A percentile compares a stretch with the other conserved stretches of the same genome.
phyloP scores from a whole-genome alignment of 2,329 filamentous ascomycete genomes.

The Nigrospora osmanthi region DNA sequence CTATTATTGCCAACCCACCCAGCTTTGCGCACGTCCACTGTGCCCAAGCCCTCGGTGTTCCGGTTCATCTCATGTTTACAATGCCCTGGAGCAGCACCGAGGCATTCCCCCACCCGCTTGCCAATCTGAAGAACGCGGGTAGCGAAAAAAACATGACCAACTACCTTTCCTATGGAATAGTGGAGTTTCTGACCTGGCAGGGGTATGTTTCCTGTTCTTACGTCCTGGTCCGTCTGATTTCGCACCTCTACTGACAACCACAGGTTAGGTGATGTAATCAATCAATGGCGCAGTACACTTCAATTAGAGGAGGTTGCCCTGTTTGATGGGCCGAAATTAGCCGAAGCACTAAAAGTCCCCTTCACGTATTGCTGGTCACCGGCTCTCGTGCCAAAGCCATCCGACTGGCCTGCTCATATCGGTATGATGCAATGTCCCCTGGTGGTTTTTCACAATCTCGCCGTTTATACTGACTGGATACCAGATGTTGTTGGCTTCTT shows the following conservation, averaged over 20 bases:
- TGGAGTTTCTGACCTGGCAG: conserved; percentile 86
- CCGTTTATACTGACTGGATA: too few species aligned
- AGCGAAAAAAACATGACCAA: conserved; percentile 55
- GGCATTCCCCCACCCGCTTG: conserved; percentile 73
- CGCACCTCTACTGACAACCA: too few species aligned
- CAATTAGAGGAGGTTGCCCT: conserved; percentile 69
- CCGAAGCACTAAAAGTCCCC: conserved; percentile 66
- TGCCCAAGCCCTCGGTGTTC: conserved; percentile 67
- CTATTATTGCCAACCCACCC: conserved; percentile 71
- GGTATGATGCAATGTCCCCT: conserved; percentile 26
- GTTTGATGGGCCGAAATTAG: conserved; percentile 71
- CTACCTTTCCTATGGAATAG: conserved; percentile 69
- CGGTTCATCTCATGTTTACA: conserved; percentile 83
- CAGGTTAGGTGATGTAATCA: conserved; percentile 71
- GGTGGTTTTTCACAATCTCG: background rate
- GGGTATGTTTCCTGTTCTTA: too few species aligned
- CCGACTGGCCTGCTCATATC: conserved; percentile 67
- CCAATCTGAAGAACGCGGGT: conserved; percentile 58
- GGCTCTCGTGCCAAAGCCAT: conserved; percentile 68
- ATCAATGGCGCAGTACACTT: conserved; percentile 65
- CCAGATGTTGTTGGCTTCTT: conserved; percentile 61
- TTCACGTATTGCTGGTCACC: conserved; percentile 89
- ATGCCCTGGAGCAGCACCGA: conserved; percentile 84
- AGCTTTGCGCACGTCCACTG: conserved; percentile 71
- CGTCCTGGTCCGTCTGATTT: too few species aligned